These are phyloP conservation scores for Fusarium sp. DNA, from an alignment of 2,329 filamentous ascomycete species.

Conservation along the genomic window DNA sequence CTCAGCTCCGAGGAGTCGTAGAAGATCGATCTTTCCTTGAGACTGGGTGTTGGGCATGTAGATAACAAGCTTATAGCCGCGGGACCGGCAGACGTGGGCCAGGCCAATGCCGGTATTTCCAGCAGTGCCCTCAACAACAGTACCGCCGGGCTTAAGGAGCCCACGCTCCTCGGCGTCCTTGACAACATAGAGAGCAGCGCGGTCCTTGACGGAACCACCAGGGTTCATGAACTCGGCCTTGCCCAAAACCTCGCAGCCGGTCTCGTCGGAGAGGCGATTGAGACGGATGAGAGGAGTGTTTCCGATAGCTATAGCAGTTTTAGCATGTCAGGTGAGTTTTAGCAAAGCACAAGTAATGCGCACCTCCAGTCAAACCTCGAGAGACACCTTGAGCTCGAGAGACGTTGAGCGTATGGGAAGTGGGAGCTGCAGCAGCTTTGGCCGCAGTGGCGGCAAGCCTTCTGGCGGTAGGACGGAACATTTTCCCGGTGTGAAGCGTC, in stretches of 20 bases:
- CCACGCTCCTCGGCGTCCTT: constrained; percentile 92
- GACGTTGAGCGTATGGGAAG: constrained; percentile 75
- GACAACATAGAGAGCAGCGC: constrained; percentile 93
- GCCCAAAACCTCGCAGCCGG: constrained; percentile 92
- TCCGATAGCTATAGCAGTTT: constrained; percentile 78
- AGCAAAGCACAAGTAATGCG: constrained; percentile 32
- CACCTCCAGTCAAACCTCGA: constrained; percentile 85
- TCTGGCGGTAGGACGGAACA: constrained; percentile 78
- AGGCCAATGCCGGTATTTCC: constrained; percentile 98
- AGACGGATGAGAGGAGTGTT: constrained; percentile 95
- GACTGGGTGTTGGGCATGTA: constrained; percentile 99
- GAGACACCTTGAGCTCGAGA: constrained; percentile 84
- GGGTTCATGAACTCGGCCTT: constrained; percentile 99
- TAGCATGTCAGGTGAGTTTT: background rate
- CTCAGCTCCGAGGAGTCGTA: constrained; percentile 91
- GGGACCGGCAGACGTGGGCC: constrained; percentile 92
- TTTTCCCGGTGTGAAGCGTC: constrained; percentile 49
- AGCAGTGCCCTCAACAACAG: constrained; percentile 95
- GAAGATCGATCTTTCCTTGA: constrained; percentile 95
- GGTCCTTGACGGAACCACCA: constrained; percentile 95
- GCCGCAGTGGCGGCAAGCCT: constrained; percentile 71
- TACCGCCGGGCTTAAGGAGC: constrained; percentile 84
- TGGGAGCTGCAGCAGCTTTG: constrained; percentile 57
- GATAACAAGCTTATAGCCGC: constrained; percentile 94
- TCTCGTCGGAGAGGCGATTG: constrained; percentile 87